Evolutionary conservation across 2,329 filamentous ascomycete species (phyloP).

Genomic region (Tolypocladium sp.): DNA sequence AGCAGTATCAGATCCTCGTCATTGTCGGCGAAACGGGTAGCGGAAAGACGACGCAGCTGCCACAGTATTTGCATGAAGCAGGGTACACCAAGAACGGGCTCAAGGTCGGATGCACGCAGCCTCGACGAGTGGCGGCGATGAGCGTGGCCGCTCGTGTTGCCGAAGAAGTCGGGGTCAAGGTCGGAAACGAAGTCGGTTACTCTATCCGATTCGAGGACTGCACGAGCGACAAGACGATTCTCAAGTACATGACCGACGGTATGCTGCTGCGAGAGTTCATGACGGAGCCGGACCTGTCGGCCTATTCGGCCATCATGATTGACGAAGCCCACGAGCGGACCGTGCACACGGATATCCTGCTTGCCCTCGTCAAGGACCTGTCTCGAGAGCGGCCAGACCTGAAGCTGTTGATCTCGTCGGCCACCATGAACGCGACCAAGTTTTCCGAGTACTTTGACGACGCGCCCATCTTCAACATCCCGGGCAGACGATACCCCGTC

Average conservation of each 20-base stretch:
- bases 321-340: slow-evolving; percentile 96
- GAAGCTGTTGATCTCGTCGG: slow-evolving; percentile 85
- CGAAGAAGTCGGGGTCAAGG: slow-evolving; percentile 82
- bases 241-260: slow-evolving; percentile 97
- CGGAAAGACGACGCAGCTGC: slow-evolving; percentile 92
- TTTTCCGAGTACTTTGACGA: slow-evolving; percentile 89
- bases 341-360: slow-evolving; percentile 80
- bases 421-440: slow-evolving; percentile 88
- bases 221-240: slow-evolving; percentile 79
- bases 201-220: slow-evolving; percentile 91
- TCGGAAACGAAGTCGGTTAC: slow-evolving; percentile 91
- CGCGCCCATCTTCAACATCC: slow-evolving; percentile 89
- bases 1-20: slow-evolving; percentile 77
- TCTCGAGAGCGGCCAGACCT: slow-evolving; percentile 74
- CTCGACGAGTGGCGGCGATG: slow-evolving; percentile 93
- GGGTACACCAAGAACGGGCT: slow-evolving; percentile 77
- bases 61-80: slow-evolving; percentile 87
- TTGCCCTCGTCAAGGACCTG: slow-evolving; percentile 83
- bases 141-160: slow-evolving; percentile 93
- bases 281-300: slow-evolving; percentile 73
- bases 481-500: slow-evolving; percentile 79
- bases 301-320: slow-evolving; percentile 87
- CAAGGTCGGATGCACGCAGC: slow-evolving; percentile 90
- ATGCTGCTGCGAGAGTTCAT: slow-evolving; percentile 87
- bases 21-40: slow-evolving; percentile 92